Percentiles rank a stretch among this genome's conserved stretches.
Evolutionary conservation across 345 rosid genomes (phyloP).

Genomic region (Gossypium arboreum): DNA sequence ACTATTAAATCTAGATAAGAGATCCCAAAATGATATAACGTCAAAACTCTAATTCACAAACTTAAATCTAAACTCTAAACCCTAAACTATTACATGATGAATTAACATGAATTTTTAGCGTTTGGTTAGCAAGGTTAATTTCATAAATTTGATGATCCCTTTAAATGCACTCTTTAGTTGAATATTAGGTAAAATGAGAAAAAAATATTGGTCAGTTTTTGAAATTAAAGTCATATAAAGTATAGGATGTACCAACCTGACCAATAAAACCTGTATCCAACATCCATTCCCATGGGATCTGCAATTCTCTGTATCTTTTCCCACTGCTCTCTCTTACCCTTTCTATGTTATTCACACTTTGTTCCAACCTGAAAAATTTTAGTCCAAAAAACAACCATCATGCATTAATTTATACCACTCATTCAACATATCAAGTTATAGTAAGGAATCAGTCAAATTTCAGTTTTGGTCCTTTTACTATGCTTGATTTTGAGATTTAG

Average conservation of each 20-base stretch:
- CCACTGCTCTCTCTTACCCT: slow-evolving; percentile 53
- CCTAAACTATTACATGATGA: too few relatives aligned
- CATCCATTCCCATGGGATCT: slow-evolving; percentile 98
- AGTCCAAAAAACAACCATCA: neutral
- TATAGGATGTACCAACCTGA: slow-evolving; percentile 53
- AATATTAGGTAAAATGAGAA: neutral
- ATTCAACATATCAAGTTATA: slow-evolving; percentile 15
- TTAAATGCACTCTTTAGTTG: neutral
- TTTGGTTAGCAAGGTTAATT: neutral
- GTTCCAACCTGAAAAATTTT: slow-evolving; percentile 64
- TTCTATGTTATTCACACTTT: slow-evolving; percentile 55
- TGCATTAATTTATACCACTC: slow-evolving; percentile 23
- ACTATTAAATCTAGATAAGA: too few relatives aligned
- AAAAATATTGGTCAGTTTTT: neutral
- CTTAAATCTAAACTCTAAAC: too few relatives aligned
- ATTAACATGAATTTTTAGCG: neutral
- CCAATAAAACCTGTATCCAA: slow-evolving; percentile 69
- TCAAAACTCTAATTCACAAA: too few relatives aligned
- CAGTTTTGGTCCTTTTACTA: too few relatives aligned
- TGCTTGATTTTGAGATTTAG: too few relatives aligned
- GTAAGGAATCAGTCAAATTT: neutral
- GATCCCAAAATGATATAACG: too few relatives aligned
- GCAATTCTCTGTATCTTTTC: slow-evolving; percentile 73
- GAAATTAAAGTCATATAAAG: neutral
- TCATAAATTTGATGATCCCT: neutral